Conservation (phyloP, 177 flowering plant species). For the Tripterygium wilfordii region DNA sequence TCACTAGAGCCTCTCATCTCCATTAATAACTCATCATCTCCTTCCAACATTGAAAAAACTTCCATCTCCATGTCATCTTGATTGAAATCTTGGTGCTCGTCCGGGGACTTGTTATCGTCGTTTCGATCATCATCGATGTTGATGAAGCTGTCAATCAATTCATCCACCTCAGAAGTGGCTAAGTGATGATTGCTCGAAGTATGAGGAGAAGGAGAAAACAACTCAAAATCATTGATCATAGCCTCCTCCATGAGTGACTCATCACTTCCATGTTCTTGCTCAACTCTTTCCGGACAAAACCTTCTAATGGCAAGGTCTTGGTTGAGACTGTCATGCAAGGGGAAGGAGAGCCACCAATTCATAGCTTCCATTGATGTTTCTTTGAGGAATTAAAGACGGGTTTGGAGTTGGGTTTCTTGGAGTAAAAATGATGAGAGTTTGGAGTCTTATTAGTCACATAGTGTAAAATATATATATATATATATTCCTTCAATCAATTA, state of each 20-base stretch:
- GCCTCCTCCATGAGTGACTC: slow-evolving; percentile 31
- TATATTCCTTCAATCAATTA: slow-evolving; percentile 7
- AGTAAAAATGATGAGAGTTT: background rate
- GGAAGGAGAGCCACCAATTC: slow-evolving; percentile 24
- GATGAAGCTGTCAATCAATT: slow-evolving; percentile 50
- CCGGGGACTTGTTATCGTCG: slow-evolving; percentile 6
- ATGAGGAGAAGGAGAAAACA: slow-evolving; percentile 16
- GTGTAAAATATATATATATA: background rate
- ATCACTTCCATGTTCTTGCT: slow-evolving; percentile 28
- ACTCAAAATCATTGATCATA: slow-evolving; percentile 10
- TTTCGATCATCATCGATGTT: slow-evolving; percentile 27
- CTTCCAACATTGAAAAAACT: slow-evolving; percentile 3
- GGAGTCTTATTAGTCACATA: background rate
- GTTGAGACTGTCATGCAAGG: slow-evolving; percentile 24
- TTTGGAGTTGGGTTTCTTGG: too few species aligned
- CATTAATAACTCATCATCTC: slow-evolving; percentile 20
- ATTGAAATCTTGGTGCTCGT: slow-evolving; percentile 3
- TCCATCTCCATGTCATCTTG: slow-evolving; percentile 9
- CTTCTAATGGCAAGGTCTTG: slow-evolving; percentile 42
- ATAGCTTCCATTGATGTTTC: slow-evolving; percentile 23
- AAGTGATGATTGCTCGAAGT: slow-evolving; percentile 8
- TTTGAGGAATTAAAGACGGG: background rate
- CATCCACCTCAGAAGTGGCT: slow-evolving; percentile 31
- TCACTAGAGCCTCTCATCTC: slow-evolving; percentile 6
- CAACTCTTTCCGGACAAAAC: slow-evolving; percentile 41